Conservation (phyloP, 768 basidiomycete species). For the Boletus pseudo-olivaceus region DNA sequence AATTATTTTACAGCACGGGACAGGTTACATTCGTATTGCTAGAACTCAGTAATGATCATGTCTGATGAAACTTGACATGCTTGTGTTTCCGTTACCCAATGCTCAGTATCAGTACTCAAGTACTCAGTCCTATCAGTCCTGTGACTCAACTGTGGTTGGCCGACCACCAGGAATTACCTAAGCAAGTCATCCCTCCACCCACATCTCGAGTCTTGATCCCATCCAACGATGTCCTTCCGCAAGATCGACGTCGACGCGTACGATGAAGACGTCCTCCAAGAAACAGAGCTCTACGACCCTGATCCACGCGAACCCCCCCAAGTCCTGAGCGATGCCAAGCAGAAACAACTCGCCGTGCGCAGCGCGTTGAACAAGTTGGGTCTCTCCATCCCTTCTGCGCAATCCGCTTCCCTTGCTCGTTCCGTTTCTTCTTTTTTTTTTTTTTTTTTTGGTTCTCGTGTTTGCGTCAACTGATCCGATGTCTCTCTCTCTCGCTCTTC, state of each 20-base stretch:
- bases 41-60: not conserved
- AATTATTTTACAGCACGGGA: not conserved
- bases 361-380: slow-evolving; percentile 69
- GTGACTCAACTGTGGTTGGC: too few species aligned
- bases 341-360: slow-evolving; percentile 69
- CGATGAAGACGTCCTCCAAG: slow-evolving; percentile 87
- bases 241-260: slow-evolving; percentile 93
- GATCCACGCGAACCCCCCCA: slow-evolving; percentile 78
- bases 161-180: slow-evolving; percentile 9
- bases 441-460: not conserved
- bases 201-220: not conserved
- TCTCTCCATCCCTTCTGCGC: slow-evolving; percentile 4
- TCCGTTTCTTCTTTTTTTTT: too few species aligned
- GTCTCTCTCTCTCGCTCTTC: not conserved
- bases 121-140: too few species aligned
- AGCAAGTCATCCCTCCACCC: not conserved
- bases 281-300: slow-evolving; percentile 81
- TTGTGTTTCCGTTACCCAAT: not conserved
- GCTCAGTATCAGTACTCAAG: too few species aligned
- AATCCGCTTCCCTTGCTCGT: too few species aligned
- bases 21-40: not conserved
- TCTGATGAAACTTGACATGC: not conserved
- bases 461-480: not conserved
- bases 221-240: slow-evolving; percentile 61
- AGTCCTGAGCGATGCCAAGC: slow-evolving; percentile 72